Conservation (phyloP, 371 early-diverging fungal genomes). For the Mitosporidium daphniae region DNA sequence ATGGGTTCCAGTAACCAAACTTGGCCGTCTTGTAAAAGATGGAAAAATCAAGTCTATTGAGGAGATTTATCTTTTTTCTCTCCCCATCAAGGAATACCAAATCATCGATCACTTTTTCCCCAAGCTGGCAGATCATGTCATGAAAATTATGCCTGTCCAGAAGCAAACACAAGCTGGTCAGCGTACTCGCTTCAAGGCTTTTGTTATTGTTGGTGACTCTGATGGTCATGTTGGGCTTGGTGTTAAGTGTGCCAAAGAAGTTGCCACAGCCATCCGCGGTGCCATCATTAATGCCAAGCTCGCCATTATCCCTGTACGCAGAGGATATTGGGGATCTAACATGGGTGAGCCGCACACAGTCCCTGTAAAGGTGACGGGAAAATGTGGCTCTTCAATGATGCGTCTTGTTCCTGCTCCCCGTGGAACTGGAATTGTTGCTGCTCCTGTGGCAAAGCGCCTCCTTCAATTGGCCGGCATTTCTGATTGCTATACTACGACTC, state of each 20-base stretch:
- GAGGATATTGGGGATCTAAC: conserved; percentile 92
- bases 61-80: conserved; percentile 82
- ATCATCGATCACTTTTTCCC: conserved; percentile 84
- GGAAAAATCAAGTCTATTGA: conserved; percentile 20
- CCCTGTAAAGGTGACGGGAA: conserved; percentile 87
- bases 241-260: conserved; percentile 96
- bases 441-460: conserved; percentile 82
- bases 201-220: conserved; percentile 87
- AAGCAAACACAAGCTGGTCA: conserved; percentile 99
- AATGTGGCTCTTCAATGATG: conserved; percentile 81
- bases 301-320: conserved; percentile 78
- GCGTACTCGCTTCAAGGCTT: conserved; percentile 97
- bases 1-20: conserved; percentile 10
- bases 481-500: conserved; percentile 82
- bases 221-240: conserved; percentile 94
- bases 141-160: conserved; percentile 97
- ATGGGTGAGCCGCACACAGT: conserved; percentile 95
- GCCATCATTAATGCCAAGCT: conserved; percentile 95
- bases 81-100: conserved; percentile 96
- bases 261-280: conserved; percentile 86
- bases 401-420: conserved; percentile 87
- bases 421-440: conserved; percentile 93
- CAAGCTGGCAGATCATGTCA: conserved; percentile 88
- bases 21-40: conserved; percentile 10
- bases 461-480: conserved; percentile 87